Base-by-base conservation (phyloP, 495 filamentous ascomycete species). In the Achaetomiella virescens region DNA sequence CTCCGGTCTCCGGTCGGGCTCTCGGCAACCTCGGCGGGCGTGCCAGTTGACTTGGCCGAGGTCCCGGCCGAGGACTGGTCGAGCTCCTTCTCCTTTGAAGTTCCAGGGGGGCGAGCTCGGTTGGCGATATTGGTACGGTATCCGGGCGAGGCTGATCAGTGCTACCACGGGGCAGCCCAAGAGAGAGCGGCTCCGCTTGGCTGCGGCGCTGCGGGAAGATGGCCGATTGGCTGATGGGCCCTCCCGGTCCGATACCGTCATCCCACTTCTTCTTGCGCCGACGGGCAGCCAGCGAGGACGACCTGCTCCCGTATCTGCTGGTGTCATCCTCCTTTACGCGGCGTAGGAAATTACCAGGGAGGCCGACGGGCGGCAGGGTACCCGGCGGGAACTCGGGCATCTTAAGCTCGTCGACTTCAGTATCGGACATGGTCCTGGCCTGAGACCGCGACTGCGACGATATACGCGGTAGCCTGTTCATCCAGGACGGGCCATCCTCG, bases 401-500 rank as follows among this genome's bases (percentile, higher is more conserved):
- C 63, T 84, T 88, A 55, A 74, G 46, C 29, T 80, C 78, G 7
- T 81, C 78, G 14, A 51, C 67, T 29, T 78, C 75, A 0, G 74
- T 78, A 40, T 79, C 77, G 0, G 78, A 81, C 65, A 73, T 71
- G n/a, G 82, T 83, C 65, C 86, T 81, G 0, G 90, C 90, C 82
- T 95, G 89, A 12, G 89, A 95, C 66, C 88, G 88, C 38, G 91
- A 89, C 44, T 84, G 77, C 0, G 95, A 96, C 35, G 85, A 82
- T 37, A 99, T 92, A 43, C 93, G 84, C 25, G 95, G 95, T 25
- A 99, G 76, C 47, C 95, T 83, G 57, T 91, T 89, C 85, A 97
- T 91, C 95, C 95, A 99, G 18, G 80, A 83, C 2, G 90, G 90
- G 6, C 89, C 89, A 6, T 97, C 91, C 61, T 96, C 92, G 51